These are phyloP conservation scores for Stemphylium beticola DNA, from an alignment of 2,329 filamentous ascomycete species.

Conservation along the genomic window DNA sequence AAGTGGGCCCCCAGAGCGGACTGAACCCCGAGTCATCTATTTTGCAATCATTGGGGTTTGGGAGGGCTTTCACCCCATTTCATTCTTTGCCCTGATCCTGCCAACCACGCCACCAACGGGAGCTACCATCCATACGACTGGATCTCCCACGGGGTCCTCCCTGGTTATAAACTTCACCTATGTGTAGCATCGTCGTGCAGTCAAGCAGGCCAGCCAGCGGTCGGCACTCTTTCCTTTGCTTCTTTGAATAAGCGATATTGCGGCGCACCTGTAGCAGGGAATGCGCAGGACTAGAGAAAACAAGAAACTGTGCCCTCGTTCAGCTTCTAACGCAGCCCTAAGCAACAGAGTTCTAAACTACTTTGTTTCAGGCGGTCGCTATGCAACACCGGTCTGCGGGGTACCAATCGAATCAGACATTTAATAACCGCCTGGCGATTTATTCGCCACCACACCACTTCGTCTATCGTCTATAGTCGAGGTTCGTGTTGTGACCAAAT, in stretches of 20 bases:
- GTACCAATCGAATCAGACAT: slow-evolving; percentile 9
- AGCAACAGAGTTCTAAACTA: slow-evolving; percentile 15
- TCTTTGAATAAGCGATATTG: slow-evolving; percentile 5
- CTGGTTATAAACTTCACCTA: background rate
- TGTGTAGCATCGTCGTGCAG: background rate
- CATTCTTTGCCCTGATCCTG: background rate
- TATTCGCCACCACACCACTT: slow-evolving; percentile 7
- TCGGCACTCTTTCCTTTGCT: slow-evolving; percentile 1
- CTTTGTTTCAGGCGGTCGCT: slow-evolving; percentile 8
- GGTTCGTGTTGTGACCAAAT: background rate
- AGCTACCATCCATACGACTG: slow-evolving; percentile 1
- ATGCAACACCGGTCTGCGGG: slow-evolving; percentile 10
- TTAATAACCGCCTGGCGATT: background rate
- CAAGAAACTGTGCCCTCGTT: background rate
- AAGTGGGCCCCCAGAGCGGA: slow-evolving; percentile 3
- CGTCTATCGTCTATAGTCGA: background rate
- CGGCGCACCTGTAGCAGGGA: slow-evolving; percentile 3
- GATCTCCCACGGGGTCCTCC: slow-evolving; percentile 3
- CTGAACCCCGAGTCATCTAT: slow-evolving; percentile 3
- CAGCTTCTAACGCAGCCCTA: slow-evolving; percentile 6
- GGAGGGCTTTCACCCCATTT: background rate
- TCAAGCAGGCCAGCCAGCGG: background rate
- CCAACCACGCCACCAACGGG: slow-evolving; percentile 10
- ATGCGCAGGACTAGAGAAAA: slow-evolving; percentile 2
- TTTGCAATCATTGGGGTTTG: slow-evolving; percentile 2